These are phyloP conservation scores for Aciculoconidium aculeatum DNA, from an alignment of 805 yeast genomes.

Conservation along the genomic window DNA sequence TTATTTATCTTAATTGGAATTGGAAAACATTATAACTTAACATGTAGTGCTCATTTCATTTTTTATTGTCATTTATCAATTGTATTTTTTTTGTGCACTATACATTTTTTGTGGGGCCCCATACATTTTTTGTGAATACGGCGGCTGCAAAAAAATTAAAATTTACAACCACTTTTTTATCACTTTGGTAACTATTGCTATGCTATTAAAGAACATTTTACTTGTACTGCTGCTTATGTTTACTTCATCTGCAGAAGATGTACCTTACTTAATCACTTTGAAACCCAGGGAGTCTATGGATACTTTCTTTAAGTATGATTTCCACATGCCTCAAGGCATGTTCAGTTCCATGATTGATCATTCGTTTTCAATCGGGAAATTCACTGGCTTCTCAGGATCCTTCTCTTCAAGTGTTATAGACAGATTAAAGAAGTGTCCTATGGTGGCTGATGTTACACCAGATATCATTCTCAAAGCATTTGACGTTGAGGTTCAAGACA, in stretches of 20 bases:
- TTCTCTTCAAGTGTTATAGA: constrained; percentile 44
- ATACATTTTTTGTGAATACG: too few species aligned
- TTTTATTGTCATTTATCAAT: too few species aligned
- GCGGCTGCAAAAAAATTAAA: too few species aligned
- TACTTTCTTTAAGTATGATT: constrained; percentile 41
- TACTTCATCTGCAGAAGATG: neutral
- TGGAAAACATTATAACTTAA: constrained; percentile 1
- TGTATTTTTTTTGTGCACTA: too few species aligned
- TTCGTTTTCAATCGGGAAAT: constrained; percentile 60
- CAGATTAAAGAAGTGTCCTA: constrained; percentile 49
- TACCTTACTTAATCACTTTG: constrained; percentile 44
- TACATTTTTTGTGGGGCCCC: too few species aligned
- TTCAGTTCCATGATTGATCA: constrained; percentile 43
- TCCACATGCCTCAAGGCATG: constrained; percentile 23
- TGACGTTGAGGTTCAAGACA: constrained; percentile 35
- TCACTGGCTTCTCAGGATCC: constrained; percentile 64
- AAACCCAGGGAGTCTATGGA: constrained; percentile 46
- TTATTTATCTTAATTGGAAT: constrained; percentile 4
- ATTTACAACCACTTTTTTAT: constrained; percentile 1
- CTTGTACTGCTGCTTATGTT: neutral
- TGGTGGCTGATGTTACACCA: constrained; percentile 63
- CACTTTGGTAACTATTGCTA: too few species aligned
- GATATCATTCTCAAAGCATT: constrained; percentile 58
- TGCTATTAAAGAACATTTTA: constrained; percentile 1
- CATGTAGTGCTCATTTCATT: neutral